These are phyloP conservation scores for Pythium biforme DNA, from an alignment of 352 stramenopile species.

Conservation along the genomic window DNA sequence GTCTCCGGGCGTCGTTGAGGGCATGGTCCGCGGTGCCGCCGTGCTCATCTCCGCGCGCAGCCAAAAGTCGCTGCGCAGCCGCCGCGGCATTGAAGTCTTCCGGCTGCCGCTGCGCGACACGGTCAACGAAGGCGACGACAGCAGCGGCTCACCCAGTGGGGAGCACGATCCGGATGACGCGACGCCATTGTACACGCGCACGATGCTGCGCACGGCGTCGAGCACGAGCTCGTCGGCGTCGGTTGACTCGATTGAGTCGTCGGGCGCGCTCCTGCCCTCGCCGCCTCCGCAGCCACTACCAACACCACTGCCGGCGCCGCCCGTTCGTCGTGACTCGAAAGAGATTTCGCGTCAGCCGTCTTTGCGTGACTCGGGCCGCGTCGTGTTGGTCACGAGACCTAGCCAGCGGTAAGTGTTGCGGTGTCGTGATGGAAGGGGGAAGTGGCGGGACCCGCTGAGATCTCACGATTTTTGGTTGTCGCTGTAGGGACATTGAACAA, in stretches of 20 bases:
- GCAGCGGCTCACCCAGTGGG: background rate
- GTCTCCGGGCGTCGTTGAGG: background rate
- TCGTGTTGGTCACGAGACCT: conserved; percentile 71
- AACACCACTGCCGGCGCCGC: background rate
- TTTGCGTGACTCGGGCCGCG: conserved; percentile 34
- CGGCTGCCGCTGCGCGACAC: conserved; percentile 65
- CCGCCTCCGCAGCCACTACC: background rate
- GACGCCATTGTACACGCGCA: background rate
- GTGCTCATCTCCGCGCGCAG: conserved; percentile 2
- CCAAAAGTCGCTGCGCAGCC: conserved; percentile 15
- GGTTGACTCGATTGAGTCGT: conserved; percentile 8
- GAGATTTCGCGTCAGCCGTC: background rate
- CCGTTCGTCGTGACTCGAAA: background rate
- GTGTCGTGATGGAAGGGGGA: background rate
- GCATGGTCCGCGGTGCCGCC: conserved; percentile 2
- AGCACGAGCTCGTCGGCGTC: conserved; percentile 18
- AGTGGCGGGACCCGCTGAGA: conserved; percentile 1
- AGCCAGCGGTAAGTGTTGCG: conserved; percentile 51
- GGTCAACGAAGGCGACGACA: conserved; percentile 53
- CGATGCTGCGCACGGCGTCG: conserved; percentile 3
- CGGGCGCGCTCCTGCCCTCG: background rate
- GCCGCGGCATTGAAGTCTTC: conserved; percentile 59
- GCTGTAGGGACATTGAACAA: conserved; percentile 66
- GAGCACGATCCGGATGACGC: background rate
- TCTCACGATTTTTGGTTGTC: conserved; percentile 4